Evolutionary conservation across 768 basidiomycete species (phyloP).

Genomic region (Boletellus sp.): DNA sequence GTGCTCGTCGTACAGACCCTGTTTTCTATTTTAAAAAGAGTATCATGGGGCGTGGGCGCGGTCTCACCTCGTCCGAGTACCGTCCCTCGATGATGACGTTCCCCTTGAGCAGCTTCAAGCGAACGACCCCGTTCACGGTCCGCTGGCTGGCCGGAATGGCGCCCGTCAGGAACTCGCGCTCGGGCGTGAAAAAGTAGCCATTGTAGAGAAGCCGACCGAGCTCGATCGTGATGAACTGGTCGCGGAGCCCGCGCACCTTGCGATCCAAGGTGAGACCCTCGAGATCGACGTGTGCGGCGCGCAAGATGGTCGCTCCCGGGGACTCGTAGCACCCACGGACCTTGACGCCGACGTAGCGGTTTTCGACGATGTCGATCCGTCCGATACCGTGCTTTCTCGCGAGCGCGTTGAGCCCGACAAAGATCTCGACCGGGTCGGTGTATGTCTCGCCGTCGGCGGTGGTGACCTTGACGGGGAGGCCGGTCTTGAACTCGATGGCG

Average conservation of each 20-base stretch:
- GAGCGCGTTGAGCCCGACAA: constrained; percentile 85
- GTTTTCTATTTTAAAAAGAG: neutral
- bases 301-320: constrained; percentile 93
- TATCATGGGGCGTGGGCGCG: neutral
- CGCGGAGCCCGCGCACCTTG: constrained; percentile 90
- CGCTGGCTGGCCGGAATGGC: constrained; percentile 92
- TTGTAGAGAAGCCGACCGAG: constrained; percentile 94
- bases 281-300: constrained; percentile 91
- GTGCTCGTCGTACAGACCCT: constrained; percentile 93
- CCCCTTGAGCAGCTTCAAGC: constrained; percentile 92
- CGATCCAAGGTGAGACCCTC: constrained; percentile 98
- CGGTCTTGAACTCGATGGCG: constrained; percentile 79
- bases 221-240: constrained; percentile 91
- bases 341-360: constrained; percentile 99
- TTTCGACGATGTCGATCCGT: constrained; percentile 98
- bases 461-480: constrained; percentile 84
- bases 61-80: constrained; percentile 70
- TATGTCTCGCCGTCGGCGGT: constrained; percentile 51
- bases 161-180: constrained; percentile 90
- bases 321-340: constrained; percentile 99
- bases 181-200: constrained; percentile 99
- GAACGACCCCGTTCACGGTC: constrained; percentile 92
- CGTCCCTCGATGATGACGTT: constrained; percentile 94
- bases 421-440: constrained; percentile 94
- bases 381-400: constrained; percentile 95